These are phyloP conservation scores for Trifolium pratense DNA, from an alignment of 306 rosid species.

Conservation along the genomic window DNA sequence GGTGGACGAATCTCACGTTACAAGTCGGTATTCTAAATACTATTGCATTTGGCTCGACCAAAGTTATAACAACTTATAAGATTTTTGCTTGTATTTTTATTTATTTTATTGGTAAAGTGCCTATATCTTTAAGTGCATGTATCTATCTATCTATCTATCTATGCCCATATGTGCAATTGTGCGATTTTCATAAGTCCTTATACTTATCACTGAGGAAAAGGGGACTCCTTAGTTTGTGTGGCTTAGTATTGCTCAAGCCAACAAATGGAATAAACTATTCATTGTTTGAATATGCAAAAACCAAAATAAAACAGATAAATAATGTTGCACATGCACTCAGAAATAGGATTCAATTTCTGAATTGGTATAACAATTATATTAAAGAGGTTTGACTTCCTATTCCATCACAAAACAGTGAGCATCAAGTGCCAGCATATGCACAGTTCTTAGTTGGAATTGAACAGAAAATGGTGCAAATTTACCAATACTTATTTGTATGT, in stretches of 20 bases:
- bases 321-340: conserved; percentile 18
- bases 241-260: conserved; percentile 37
- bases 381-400: conserved; percentile 8
- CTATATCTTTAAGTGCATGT: not conserved
- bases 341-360: conserved; percentile 14
- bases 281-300: conserved; percentile 28
- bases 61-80: too few species aligned
- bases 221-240: conserved; percentile 31
- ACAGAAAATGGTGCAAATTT: conserved; percentile 38
- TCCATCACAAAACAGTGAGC: conserved; percentile 30
- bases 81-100: not conserved
- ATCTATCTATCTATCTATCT: conserved; percentile 26
- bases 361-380: conserved; percentile 24
- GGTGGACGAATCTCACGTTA: not conserved
- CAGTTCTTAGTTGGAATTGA: conserved; percentile 36
- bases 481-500: conserved; percentile 6
- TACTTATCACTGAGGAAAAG: not conserved
- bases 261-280: conserved; percentile 19
- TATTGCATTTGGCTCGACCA: not conserved
- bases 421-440: conserved; percentile 37
- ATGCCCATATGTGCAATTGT: conserved; percentile 14
- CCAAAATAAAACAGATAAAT: conserved; percentile 17
- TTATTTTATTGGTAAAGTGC: too few species aligned
- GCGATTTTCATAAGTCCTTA: conserved; percentile 23
- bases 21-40: not conserved